phyloP scores from a whole-genome alignment of 163 green algal species.

The Chloromonas sp. region DNA sequence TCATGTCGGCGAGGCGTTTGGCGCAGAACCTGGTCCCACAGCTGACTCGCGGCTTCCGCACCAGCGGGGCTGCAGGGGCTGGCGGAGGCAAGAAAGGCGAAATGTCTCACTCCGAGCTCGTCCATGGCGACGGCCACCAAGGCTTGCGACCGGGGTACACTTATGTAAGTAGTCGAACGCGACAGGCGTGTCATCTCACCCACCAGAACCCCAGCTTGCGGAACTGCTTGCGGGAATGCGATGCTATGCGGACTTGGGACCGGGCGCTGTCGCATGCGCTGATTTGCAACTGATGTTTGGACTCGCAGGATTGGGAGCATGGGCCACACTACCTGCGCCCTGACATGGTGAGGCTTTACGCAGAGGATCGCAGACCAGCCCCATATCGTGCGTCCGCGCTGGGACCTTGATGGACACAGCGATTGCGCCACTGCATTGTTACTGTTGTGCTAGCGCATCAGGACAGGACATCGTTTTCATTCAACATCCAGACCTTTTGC shows the following conservation, averaged over 20 bases:
- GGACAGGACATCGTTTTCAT: not conserved
- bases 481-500: not conserved
- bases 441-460: no score
- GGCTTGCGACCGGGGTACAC: constrained; percentile 30
- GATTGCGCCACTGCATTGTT: no score
- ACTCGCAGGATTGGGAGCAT: constrained; percentile 38
- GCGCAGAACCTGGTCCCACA: not conserved
- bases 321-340: constrained; percentile 36
- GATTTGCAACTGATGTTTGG: no score
- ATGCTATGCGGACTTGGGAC: no score
- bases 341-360: constrained; percentile 13
- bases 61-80: not conserved
- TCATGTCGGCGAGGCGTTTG: not conserved
- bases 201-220: no score
- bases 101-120: constrained; percentile 24
- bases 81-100: constrained; percentile 2
- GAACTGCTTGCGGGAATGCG: no score
- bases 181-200: no score
- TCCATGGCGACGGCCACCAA: constrained; percentile 30
- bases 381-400: no score
- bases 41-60: not conserved
- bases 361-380: no score
- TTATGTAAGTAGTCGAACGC: constrained; percentile 23
- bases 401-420: no score
- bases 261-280: no score